Conservation (phyloP, 495 filamentous ascomycete genomes). For the Saxispiralis lemnorum region DNA sequence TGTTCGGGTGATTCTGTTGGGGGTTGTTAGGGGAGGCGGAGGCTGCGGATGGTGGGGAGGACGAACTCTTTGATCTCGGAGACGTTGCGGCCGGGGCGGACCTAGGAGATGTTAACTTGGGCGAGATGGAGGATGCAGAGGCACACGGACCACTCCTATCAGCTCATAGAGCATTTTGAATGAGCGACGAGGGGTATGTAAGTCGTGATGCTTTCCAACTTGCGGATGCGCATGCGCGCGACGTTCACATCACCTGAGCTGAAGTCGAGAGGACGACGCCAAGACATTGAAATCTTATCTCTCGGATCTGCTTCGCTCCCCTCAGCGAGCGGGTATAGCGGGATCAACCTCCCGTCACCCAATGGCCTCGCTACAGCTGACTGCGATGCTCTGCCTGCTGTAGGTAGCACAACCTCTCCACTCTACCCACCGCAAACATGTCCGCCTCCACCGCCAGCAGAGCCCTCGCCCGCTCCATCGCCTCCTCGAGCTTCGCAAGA, state of each 20-base stretch:
- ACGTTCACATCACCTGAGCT: too few relatives aligned
- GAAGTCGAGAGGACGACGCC: too few relatives aligned
- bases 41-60: constrained; percentile 6
- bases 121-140: background rate
- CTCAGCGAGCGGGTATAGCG: too few relatives aligned
- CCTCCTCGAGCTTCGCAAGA: background rate
- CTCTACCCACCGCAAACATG: background rate
- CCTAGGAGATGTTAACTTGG: constrained; percentile 33
- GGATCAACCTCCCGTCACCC: too few relatives aligned
- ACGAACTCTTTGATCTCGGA: constrained; percentile 84
- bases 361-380: too few relatives aligned
- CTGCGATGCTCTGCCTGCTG: too few relatives aligned
- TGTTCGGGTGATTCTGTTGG: constrained; percentile 63
- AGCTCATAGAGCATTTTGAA: constrained; percentile 84
- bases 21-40: constrained; percentile 9
- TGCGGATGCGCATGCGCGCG: background rate
- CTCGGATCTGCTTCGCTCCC: too few relatives aligned
- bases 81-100: constrained; percentile 63
- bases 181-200: background rate
- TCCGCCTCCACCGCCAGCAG: background rate
- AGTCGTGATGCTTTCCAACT: background rate
- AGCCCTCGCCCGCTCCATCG: background rate
- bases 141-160: constrained; percentile 70
- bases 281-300: too few relatives aligned
- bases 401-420: too few relatives aligned